phyloP scores from a whole-genome alignment of 164 flowering plant genomes.

The Berberis thunbergii region DNA sequence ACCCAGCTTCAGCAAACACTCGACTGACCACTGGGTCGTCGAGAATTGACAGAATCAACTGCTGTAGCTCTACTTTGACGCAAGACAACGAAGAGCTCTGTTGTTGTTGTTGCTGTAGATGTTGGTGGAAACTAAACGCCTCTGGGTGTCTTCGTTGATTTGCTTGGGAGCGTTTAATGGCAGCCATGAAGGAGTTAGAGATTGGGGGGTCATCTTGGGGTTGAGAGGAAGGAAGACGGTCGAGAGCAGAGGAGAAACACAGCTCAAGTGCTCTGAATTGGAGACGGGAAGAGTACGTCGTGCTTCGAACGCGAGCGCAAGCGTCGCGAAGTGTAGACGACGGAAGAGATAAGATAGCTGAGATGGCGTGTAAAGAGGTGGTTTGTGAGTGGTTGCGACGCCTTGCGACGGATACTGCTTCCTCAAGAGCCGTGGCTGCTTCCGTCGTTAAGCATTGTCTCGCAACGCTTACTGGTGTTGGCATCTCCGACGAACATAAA shows the following conservation, averaged over 20 bases:
- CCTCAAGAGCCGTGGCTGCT: slow-evolving; percentile 63
- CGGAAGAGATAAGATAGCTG: slow-evolving; percentile 48
- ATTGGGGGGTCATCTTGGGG: slow-evolving; percentile 14
- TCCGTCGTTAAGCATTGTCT: slow-evolving; percentile 68
- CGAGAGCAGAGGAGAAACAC: slow-evolving; percentile 64
- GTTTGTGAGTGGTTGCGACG: slow-evolving; percentile 74
- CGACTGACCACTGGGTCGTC: slow-evolving; percentile 95
- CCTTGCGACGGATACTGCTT: slow-evolving; percentile 62
- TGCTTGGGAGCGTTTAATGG: slow-evolving; percentile 79
- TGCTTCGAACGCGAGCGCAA: slow-evolving; percentile 41
- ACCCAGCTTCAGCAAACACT: slow-evolving; percentile 86
- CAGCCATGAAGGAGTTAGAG: slow-evolving; percentile 89
- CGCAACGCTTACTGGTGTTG: slow-evolving; percentile 71
- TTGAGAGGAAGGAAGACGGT: slow-evolving; percentile 44
- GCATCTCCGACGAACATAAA: slow-evolving; percentile 47
- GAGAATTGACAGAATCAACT: slow-evolving; percentile 68
- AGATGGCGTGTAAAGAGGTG: slow-evolving; percentile 65
- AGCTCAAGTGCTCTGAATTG: slow-evolving; percentile 77
- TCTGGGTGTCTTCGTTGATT: slow-evolving; percentile 67
- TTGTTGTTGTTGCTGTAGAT: slow-evolving; percentile 23
- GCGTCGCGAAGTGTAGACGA: slow-evolving; percentile 59
- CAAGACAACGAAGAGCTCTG: slow-evolving; percentile 24
- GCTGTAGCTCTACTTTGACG: slow-evolving; percentile 69
- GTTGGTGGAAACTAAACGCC: slow-evolving; percentile 44
- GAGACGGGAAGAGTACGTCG: slow-evolving; percentile 43